These are phyloP conservation scores for Xylariales sp. DNA, from an alignment of 2,329 filamentous ascomycete species.

Conservation along the genomic window DNA sequence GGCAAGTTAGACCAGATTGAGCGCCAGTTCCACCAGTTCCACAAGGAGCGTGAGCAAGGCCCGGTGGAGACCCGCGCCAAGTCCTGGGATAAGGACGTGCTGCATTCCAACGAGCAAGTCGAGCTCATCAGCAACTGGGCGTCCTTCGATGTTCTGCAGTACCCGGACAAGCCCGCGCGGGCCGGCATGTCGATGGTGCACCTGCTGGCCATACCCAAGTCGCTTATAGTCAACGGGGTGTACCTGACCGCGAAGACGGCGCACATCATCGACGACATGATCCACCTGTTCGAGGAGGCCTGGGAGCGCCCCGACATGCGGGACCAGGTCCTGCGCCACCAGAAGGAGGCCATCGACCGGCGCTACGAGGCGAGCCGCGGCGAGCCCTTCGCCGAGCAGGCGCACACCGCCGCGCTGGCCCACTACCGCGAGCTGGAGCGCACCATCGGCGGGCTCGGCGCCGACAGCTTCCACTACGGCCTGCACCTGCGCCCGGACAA, in stretches of 20 bases:
- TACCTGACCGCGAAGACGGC: not conserved
- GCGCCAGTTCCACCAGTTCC: constrained; percentile 1
- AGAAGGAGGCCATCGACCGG: constrained; percentile 3
- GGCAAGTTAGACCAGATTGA: not conserved
- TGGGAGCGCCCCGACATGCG: not conserved
- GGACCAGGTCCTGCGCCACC: not conserved
- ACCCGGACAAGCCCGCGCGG: constrained; percentile 3
- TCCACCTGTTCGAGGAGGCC: not conserved
- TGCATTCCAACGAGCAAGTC: not conserved
- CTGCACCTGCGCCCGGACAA: constrained; percentile 4
- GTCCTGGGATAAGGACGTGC: not conserved
- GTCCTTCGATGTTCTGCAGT: constrained; percentile 7
- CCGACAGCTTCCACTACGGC: constrained; percentile 3
- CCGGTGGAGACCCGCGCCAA: not conserved
- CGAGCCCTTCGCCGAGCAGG: constrained; percentile 2
- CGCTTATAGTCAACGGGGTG: constrained; percentile 1
- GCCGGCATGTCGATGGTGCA: constrained; percentile 8
- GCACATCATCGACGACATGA: constrained; percentile 5
- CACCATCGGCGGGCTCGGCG: not conserved
- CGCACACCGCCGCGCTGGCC: not conserved
- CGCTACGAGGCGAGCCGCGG: not conserved
- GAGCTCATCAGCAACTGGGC: constrained; percentile 6
- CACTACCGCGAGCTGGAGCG: constrained; percentile 1
- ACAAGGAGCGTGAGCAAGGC: not conserved
- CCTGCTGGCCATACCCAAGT: constrained; percentile 2